A percentile compares a stretch with the other conserved stretches of the same genome.
These are phyloP conservation scores for Cucumis cinereus DNA, from an alignment of 306 rosid species.

Conservation along the genomic window DNA sequence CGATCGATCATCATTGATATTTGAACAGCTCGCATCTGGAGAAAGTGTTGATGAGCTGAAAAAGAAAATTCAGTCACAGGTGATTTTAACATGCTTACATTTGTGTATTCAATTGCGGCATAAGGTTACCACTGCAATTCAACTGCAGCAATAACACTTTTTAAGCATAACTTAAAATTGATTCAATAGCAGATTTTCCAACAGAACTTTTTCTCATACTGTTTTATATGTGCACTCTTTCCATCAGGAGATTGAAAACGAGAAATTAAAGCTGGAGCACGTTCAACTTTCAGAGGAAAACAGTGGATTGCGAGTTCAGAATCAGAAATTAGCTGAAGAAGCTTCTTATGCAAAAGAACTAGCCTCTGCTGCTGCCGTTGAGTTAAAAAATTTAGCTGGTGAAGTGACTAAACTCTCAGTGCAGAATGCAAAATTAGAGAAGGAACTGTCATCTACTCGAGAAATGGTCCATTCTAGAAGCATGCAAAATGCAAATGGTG, in stretches of 20 bases:
- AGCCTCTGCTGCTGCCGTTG: constrained; percentile 99
- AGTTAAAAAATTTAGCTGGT: constrained; percentile 90
- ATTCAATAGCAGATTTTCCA: neutral
- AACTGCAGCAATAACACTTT: neutral
- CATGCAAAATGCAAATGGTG: constrained; percentile 50
- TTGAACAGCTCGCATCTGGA: constrained; percentile 31
- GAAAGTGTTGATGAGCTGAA: constrained; percentile 51
- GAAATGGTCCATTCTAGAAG: constrained; percentile 57
- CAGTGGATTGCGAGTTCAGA: constrained; percentile 84
- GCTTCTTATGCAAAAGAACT: constrained; percentile 96
- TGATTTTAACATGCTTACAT: constrained; percentile 6
- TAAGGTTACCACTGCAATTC: neutral
- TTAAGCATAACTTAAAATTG: neutral
- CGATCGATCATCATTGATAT: constrained; percentile 24
- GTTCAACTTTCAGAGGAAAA: constrained; percentile 82
- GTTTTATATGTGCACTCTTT: neutral
- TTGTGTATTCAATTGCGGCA: neutral
- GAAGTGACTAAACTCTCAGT: constrained; percentile 88
- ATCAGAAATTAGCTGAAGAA: constrained; percentile 94
- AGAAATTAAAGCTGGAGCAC: constrained; percentile 73
- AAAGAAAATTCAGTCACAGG: constrained; percentile 91
- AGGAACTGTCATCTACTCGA: constrained; percentile 64
- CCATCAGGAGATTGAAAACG: constrained; percentile 79
- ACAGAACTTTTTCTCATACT: neutral
- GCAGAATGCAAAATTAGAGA: constrained; percentile 76